Percentiles rank a stretch among this genome's conserved stretches.
phyloP scores from a whole-genome alignment of 257 asterid species.

The Henckelia pumila region DNA sequence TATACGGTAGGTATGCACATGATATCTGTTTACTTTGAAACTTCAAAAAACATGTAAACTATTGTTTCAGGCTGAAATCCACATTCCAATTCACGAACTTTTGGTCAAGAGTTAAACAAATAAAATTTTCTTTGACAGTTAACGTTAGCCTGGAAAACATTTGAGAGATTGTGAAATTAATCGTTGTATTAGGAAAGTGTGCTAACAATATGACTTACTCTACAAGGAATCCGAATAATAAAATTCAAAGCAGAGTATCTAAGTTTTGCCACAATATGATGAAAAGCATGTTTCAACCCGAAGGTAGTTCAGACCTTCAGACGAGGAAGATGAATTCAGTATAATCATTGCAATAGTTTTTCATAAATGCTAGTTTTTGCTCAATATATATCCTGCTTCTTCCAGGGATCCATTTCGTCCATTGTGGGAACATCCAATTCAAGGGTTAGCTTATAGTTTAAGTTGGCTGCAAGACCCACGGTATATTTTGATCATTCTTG shows the following conservation, averaged over 20 bases:
- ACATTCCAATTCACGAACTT: not conserved
- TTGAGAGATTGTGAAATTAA: not conserved
- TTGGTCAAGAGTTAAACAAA: not conserved
- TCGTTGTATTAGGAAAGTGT: not conserved
- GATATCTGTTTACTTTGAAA: slow-evolving; percentile 2
- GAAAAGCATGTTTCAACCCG: not conserved
- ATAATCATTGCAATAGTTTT: slow-evolving; percentile 14
- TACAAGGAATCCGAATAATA: not conserved
- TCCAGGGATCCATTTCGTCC: slow-evolving; percentile 93
- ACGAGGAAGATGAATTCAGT: not conserved
- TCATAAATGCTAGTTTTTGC: slow-evolving; percentile 19
- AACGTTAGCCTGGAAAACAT: not conserved
- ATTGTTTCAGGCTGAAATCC: not conserved
- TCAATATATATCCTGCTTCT: slow-evolving; percentile 25
- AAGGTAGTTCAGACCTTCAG: not conserved
- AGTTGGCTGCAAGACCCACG: slow-evolving; percentile 86
- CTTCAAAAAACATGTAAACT: not conserved
- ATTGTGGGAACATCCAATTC: slow-evolving; percentile 63
- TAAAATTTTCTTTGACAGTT: not conserved
- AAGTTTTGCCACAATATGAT: not conserved
- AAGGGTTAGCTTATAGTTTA: slow-evolving; percentile 50
- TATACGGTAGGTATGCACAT: slow-evolving; percentile 49
- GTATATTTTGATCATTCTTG: slow-evolving; percentile 37
- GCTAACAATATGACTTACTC: not conserved
- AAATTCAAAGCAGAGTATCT: not conserved